Evolutionary conservation across 2,329 filamentous ascomycete species (phyloP).

Genomic region (Ophiocordyceps robertsii): DNA sequence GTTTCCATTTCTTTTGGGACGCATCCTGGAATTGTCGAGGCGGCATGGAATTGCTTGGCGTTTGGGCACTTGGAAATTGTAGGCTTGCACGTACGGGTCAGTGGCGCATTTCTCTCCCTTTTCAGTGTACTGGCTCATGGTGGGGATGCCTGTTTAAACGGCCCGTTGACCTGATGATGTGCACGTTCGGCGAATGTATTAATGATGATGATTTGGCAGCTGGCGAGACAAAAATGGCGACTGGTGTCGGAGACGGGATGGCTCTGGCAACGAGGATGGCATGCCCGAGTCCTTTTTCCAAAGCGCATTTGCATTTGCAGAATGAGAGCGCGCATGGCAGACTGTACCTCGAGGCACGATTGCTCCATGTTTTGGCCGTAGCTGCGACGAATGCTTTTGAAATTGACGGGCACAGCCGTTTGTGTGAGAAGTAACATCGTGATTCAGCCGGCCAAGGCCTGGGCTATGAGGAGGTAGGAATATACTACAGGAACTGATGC

Average conservation of each 20-base stretch:
- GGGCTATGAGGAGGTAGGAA: no score
- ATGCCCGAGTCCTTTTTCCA: not conserved
- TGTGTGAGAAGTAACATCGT: no score
- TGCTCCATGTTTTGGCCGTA: not conserved
- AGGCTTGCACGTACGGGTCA: not conserved
- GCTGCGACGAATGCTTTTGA: not conserved
- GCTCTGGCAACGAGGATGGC: not conserved
- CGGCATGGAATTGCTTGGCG: not conserved
- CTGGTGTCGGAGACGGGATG: not conserved
- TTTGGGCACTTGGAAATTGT: not conserved
- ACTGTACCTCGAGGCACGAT: not conserved
- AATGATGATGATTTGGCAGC: slow-evolving; percentile 1
- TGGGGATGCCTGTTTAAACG: not conserved
- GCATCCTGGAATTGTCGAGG: not conserved
- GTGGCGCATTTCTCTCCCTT: not conserved
- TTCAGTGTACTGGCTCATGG: not conserved
- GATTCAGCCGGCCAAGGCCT: no score
- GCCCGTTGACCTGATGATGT: not conserved
- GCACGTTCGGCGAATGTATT: not conserved
- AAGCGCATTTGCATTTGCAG: not conserved
- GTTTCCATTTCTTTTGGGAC: not conserved
- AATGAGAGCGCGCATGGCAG: not conserved
- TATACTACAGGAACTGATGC: not conserved
- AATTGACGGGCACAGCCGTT: no score
- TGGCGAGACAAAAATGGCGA: not conserved